Evolutionary conservation across 2,329 filamentous ascomycete genomes (phyloP), one percentile per base, ranked within the genome.

Genomic region (Apiospora koreana): DNA sequence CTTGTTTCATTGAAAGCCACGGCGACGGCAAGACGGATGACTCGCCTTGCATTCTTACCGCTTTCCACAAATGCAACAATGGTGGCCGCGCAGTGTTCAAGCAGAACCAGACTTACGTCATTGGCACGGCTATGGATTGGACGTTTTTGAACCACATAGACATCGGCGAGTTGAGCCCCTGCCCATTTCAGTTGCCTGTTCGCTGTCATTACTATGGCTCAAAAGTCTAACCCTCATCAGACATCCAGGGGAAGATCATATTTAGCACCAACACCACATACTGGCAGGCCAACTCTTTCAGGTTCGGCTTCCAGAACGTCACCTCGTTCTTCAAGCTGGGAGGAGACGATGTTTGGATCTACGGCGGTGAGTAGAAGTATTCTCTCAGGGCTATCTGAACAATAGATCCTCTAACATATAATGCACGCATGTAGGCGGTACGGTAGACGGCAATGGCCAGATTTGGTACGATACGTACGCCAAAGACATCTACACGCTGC

Each of bases 261-360:
- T 93, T 93, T 80, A 88, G 86, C 69, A 86, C 90, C 67, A 89
- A 93, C 76, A 90, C 89, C 1, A 85, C 88, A 73, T 93, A 93
- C 79, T 93, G 91, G 91, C 85, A 90, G 72, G 84, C 83, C 10
- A 85, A 92, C 75, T 84, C 86, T 54, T 93, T 92, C 83, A 86
- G 86, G 69, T 89, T 90, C 35, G 82, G 81, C 7, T 93, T 88
- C 80, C 91, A 93, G 75, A 92, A 92, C 72, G 86, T 87, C 88
- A 79, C 88, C 14, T 81, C 83, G 0, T 86, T 86, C 72, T 86
- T 83, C 83, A 80, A 79, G 42, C 83, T 86, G 71, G 82, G 85
- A 70, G 77, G 81, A 2, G 71, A 78, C 4, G 84, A 85, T 50
- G 81, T 93, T 14, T 90, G 92, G 70, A 85, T 93, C 64, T 93